Percentiles rank a stretch among this genome's conserved stretches.
Evolutionary conservation across 441 rosid genomes (phyloP).

Genomic region (Erysimum cheiri): DNA sequence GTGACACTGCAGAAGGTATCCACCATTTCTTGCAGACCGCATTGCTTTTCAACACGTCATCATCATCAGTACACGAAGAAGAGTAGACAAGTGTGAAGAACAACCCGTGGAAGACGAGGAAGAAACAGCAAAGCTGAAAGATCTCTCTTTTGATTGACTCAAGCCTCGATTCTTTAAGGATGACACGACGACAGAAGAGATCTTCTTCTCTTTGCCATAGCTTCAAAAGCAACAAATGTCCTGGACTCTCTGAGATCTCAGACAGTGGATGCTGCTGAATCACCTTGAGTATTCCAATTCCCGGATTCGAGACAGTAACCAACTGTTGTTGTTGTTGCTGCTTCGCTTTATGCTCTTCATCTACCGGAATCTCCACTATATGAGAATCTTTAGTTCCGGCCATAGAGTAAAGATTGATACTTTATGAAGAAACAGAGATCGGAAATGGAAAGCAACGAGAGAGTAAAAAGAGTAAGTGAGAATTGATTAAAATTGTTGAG

Average conservation of each 20-base stretch:
- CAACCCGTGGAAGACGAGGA: conserved; percentile 70
- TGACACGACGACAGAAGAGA: conserved; percentile 55
- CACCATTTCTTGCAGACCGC: conserved; percentile 76
- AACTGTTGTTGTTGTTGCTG: conserved; percentile 36
- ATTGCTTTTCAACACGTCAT: background rate
- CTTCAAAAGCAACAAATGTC: conserved; percentile 87
- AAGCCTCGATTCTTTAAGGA: conserved; percentile 65
- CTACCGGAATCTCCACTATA: conserved; percentile 78
- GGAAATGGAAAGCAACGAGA: conserved; percentile 8
- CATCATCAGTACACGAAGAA: conserved; percentile 43
- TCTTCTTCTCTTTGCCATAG: conserved; percentile 93
- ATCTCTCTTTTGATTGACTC: conserved; percentile 79
- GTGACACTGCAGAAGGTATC: conserved; percentile 66
- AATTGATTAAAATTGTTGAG: conserved; percentile 7
- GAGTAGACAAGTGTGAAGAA: conserved; percentile 71
- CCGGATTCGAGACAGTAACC: conserved; percentile 41
- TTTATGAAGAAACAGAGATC: conserved; percentile 30
- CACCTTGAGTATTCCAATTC: conserved; percentile 47
- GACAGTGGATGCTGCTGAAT: conserved; percentile 85
- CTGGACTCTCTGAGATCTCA: conserved; percentile 88
- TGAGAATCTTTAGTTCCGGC: conserved; percentile 67
- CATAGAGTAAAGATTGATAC: conserved; percentile 39
- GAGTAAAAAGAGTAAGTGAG: conserved; percentile 14
- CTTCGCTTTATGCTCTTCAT: conserved; percentile 67
- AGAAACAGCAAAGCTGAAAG: conserved; percentile 83